A percentile compares a stretch with the other conserved stretches of the same genome.
Evolutionary conservation across 2,329 filamentous ascomycete genomes (phyloP).

Genomic region (Elsinoe ampelina): DNA sequence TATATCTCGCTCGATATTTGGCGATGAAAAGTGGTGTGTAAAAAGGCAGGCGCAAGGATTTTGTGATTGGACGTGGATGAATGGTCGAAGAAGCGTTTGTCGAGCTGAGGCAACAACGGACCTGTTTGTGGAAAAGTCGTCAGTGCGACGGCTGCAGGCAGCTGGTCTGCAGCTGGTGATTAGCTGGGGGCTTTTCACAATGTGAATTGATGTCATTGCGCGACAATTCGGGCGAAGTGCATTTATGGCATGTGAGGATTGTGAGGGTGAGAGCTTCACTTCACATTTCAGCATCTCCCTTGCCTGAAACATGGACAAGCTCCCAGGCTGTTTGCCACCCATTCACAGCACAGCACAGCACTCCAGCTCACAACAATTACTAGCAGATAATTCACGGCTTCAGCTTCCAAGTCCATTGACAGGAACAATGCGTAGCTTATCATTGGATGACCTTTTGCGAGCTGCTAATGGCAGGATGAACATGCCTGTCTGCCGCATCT

Average conservation of each 20-base stretch:
- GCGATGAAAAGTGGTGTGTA: neutral
- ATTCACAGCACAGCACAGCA: neutral
- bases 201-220: neutral
- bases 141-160: neutral
- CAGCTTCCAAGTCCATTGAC: too few relatives aligned
- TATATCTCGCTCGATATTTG: neutral
- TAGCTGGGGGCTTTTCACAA: neutral
- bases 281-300: slow-evolving; percentile 1
- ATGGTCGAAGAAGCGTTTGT: neutral
- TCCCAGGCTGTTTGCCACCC: neutral
- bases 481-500: neutral
- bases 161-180: neutral
- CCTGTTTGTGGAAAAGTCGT: slow-evolving; percentile 3
- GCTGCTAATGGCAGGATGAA: neutral
- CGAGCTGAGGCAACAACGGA: slow-evolving; percentile 11
- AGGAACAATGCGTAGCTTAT: neutral
- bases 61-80: neutral
- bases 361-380: too few relatives aligned
- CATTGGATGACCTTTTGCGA: neutral
- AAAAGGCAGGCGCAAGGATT: neutral
- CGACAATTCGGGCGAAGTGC: neutral
- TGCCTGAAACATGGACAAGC: slow-evolving; percentile 1
- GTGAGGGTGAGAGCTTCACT: neutral
- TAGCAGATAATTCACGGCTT: too few relatives aligned
- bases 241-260: slow-evolving; percentile 1